Base-by-base conservation (phyloP, 495 filamentous ascomycete species). In the Xylaria curta region DNA sequence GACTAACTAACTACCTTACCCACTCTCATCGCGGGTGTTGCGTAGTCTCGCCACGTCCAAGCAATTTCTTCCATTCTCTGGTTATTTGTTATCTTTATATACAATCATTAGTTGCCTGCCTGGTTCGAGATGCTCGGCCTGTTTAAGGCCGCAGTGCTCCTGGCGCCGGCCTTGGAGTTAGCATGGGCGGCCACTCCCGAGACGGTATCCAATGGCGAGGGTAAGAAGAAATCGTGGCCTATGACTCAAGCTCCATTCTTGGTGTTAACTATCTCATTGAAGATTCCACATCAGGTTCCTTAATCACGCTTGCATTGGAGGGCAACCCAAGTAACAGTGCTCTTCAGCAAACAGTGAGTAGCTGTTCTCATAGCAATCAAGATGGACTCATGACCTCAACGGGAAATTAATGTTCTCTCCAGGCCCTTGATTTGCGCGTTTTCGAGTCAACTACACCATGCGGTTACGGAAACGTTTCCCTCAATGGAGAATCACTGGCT, bases 361-460 rank as follows among this genome's bases (percentile, higher is more conserved):
- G 54, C 17, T 5, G 17, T 54, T 15, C 49, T 28, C 17, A 9
- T 28, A n/a, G 7, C 42, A 21, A 49, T 13, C 67, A 49, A 53
- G 51, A 28, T 49, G 17, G 31, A 8, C n/a, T 13, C 17, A 9
- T 56, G n/a, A 36, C 13, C 17, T 24, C 26, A 51, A 63, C 42
- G 12, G 36, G 33, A 8, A 42, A 63, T 62, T 70, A 63, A 70
- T 70, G 42, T 62, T 8, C 15, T 31, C 56, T 58, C 49, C 13
- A 81, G 78, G 78, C 70, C 42, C 77, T 82, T 73, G 77, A 76
- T 31, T 70, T 84, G n/a, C 73, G 77, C 28, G 69, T 83, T 33
- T 71, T 72, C 61, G 76, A 81, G 65, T 79, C 80, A 15, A 72
- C 64, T 46, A 78, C 76, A 15, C 77, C 79, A 28, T 84, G 82